Conservation (phyloP, 306 rosid genomes). For the Fragaria ananassa region DNA sequence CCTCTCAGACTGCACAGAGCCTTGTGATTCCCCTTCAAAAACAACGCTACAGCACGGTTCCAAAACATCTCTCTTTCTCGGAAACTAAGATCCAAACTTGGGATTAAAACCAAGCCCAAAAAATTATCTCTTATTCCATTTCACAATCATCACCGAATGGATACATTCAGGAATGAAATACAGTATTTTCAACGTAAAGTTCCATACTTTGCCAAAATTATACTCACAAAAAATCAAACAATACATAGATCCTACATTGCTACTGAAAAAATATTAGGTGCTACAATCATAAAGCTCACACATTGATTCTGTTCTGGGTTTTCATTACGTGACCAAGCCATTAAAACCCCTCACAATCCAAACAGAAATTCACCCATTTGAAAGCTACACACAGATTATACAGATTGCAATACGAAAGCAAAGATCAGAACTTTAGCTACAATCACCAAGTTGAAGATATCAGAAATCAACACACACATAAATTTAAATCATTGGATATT, state of each 20-base stretch:
- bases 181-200: background rate
- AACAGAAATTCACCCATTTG: background rate
- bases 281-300: background rate
- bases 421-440: background rate
- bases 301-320: background rate
- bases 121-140: background rate
- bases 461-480: background rate
- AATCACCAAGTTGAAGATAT: background rate
- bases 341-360: background rate
- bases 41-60: slow-evolving; percentile 18
- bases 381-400: background rate
- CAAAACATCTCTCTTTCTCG: slow-evolving; percentile 20
- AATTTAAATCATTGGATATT: background rate
- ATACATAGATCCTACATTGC: background rate
- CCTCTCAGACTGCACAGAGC: slow-evolving; percentile 19
- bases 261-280: background rate
- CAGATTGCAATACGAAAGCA: background rate
- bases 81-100: background rate
- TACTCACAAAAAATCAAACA: background rate
- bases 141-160: background rate
- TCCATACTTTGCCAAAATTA: background rate
- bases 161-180: background rate
- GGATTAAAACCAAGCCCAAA: background rate
- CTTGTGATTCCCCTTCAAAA: slow-evolving; percentile 22
- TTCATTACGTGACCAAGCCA: background rate